A percentile compares a stretch with the other conserved stretches of the same genome.
phyloP scores from a whole-genome alignment of 1,139 yeast species.

The Yamadazyma trypodendri region DNA sequence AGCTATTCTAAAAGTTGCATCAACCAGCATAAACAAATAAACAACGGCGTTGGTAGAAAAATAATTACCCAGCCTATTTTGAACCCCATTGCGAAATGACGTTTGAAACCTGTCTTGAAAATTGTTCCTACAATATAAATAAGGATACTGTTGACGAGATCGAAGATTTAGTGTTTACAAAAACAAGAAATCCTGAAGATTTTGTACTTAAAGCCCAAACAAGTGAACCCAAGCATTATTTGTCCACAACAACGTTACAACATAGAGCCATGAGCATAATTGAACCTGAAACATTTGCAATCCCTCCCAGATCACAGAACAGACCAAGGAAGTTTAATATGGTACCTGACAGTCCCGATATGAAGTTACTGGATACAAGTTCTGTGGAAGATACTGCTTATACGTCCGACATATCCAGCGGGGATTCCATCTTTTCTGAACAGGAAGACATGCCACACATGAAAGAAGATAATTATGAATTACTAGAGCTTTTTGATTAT shows the following conservation, averaged over 20 bases:
- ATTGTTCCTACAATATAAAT: neutral
- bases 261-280: too few species aligned
- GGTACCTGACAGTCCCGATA: conserved; percentile 14
- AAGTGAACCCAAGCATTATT: too few species aligned
- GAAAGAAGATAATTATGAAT: conserved; percentile 2
- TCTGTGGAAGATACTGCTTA: conserved; percentile 14
- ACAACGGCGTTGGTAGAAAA: too few species aligned
- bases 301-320: conserved; percentile 22
- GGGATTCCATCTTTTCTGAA: conserved; percentile 14
- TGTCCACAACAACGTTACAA: too few species aligned
- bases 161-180: neutral
- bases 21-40: too few species aligned
- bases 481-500: conserved; percentile 11
- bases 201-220: too few species aligned
- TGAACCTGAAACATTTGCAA: neutral
- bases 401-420: conserved; percentile 14
- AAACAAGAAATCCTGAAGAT: neutral
- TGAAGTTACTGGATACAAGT: conserved; percentile 15
- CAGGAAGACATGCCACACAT: too few species aligned
- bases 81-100: neutral
- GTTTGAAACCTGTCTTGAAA: neutral
- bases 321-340: conserved; percentile 9
- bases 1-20: too few species aligned
- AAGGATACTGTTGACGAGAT: neutral
- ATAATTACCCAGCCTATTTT: too few species aligned